Conservation (phyloP, 176 grass and related monocot species). For the Aegilops sharonensis region DNA sequence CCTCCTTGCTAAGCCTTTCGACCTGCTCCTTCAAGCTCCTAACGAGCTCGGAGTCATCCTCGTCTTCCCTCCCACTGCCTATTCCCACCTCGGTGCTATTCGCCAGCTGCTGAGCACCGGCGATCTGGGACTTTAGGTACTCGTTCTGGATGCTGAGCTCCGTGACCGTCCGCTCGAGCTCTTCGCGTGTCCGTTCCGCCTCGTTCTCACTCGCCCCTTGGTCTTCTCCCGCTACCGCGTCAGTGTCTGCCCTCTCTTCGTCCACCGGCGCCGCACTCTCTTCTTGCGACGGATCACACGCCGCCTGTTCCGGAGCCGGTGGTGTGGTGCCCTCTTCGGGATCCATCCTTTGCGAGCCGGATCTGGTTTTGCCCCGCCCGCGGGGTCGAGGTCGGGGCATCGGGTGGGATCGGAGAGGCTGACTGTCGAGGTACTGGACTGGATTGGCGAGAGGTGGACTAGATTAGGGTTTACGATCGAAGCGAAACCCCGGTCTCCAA, state of each 20-base stretch:
- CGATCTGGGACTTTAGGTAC: constrained; percentile 59
- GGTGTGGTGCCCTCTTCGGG: constrained; percentile 34
- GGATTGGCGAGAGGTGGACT: neutral
- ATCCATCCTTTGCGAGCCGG: constrained; percentile 43
- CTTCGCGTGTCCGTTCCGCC: constrained; percentile 33
- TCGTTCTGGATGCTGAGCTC: constrained; percentile 68
- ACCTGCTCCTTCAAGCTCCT: constrained; percentile 64
- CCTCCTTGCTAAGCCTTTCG: constrained; percentile 56
- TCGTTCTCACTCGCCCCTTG: neutral
- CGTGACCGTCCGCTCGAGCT: constrained; percentile 48
- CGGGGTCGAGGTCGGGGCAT: constrained; percentile 13
- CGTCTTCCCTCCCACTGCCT: neutral
- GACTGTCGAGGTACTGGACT: neutral
- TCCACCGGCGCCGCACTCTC: neutral
- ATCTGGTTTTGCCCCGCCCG: constrained; percentile 38
- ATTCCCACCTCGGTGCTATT: neutral
- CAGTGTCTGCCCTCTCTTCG: neutral
- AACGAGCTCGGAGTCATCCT: constrained; percentile 36
- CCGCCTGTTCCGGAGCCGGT: neutral
- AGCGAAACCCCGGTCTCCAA: neutral
- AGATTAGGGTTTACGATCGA: constrained; percentile 1
- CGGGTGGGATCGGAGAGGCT: neutral
- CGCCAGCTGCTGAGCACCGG: constrained; percentile 2
- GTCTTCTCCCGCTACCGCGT: neutral
- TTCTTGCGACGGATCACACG: neutral